These are phyloP conservation scores for Candida piceae DNA, from an alignment of 805 yeast genomes.

Conservation along the genomic window DNA sequence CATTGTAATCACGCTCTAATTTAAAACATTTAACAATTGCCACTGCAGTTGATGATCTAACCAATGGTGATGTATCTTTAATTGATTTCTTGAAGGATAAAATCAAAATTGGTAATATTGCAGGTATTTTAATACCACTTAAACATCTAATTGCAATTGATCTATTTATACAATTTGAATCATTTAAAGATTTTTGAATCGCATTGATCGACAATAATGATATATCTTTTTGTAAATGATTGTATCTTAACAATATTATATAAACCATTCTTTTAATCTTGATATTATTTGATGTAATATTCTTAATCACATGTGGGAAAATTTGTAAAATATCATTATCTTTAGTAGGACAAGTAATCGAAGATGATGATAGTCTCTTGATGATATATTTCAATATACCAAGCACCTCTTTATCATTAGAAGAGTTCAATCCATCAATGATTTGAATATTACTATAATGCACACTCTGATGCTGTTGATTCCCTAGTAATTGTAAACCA, in stretches of 20 bases:
- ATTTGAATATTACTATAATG: constrained; percentile 61
- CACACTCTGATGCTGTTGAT: constrained; percentile 6
- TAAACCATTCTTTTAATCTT: constrained; percentile 74
- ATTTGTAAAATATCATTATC: constrained; percentile 40
- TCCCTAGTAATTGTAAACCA: background rate
- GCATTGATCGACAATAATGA: constrained; percentile 88
- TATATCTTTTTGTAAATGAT: constrained; percentile 82
- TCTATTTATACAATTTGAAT: constrained; percentile 62
- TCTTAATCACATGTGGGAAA: constrained; percentile 88
- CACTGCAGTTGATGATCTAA: constrained; percentile 73
- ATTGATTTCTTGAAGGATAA: constrained; percentile 66
- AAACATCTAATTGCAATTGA: constrained; percentile 73
- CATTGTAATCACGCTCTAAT: constrained; percentile 28
- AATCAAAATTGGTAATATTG: constrained; percentile 73
- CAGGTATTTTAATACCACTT: constrained; percentile 77
- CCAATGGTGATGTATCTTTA: constrained; percentile 69
- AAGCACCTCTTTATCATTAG: constrained; percentile 58
- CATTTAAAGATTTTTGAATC: constrained; percentile 76
- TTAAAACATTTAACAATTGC: constrained; percentile 58
- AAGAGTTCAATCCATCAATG: constrained; percentile 57
- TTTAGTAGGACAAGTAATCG: background rate
- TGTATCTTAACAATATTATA: constrained; percentile 66
- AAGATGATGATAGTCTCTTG: constrained; percentile 2
- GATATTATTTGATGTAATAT: constrained; percentile 62
- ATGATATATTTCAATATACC: constrained; percentile 56